phyloP scores from a whole-genome alignment of 2,329 filamentous ascomycete genomes.

The Neofusicoccum cordaticola region DNA sequence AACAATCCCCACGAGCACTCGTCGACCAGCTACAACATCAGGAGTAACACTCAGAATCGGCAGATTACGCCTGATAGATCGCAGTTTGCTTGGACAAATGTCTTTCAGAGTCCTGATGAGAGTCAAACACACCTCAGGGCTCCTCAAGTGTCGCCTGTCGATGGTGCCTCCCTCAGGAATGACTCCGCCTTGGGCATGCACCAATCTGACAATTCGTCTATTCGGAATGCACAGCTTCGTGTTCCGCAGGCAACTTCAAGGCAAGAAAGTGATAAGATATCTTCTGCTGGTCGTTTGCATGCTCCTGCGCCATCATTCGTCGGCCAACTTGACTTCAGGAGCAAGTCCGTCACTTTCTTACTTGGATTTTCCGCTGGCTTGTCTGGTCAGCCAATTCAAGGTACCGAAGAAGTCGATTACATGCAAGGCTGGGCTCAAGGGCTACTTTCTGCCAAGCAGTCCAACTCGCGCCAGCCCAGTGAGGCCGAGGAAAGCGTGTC shows the following conservation, averaged over 20 bases:
- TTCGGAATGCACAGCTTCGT: constrained; percentile 20
- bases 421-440: constrained; percentile 14
- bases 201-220: neutral
- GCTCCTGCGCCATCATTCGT: neutral
- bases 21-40: constrained; percentile 1
- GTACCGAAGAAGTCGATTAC: constrained; percentile 1
- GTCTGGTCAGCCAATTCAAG: constrained; percentile 1
- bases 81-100: constrained; percentile 30
- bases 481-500: neutral
- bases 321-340: constrained; percentile 4
- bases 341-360: constrained; percentile 6
- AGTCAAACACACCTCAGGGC: neutral
- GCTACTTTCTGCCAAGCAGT: constrained; percentile 3
- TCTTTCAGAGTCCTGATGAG: constrained; percentile 15
- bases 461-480: neutral
- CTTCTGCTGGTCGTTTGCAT: neutral
- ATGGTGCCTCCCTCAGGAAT: neutral
- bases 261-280: neutral
- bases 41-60: neutral
- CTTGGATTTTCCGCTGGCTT: constrained; percentile 8
- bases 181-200: neutral
- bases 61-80: constrained; percentile 3
- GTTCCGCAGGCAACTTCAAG: constrained; percentile 19
- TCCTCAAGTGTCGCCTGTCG: constrained; percentile 12
- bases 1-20: constrained; percentile 32